Evolutionary conservation across 2,329 filamentous ascomycete genomes (phyloP), one percentile per base, ranked within the genome.

Genomic region (Phyllosticta citriasiana): DNA sequence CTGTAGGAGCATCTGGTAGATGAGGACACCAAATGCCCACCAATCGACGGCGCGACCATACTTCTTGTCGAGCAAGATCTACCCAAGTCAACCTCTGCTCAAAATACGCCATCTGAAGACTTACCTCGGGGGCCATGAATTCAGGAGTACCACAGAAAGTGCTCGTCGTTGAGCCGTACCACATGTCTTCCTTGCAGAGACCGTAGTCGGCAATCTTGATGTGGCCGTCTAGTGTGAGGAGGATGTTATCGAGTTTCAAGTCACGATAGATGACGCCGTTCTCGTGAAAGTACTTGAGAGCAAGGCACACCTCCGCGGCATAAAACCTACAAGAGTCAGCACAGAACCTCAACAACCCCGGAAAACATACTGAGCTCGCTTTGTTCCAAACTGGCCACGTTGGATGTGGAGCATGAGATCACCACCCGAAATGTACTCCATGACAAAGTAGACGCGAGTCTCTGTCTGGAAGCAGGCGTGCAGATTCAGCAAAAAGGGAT

Each of bases 151-250:
- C 94, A 73, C 94, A 99, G 80, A 99, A 99, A 7, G 94, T 99
- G 77, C 92, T 93, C 0, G 94, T 99, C 2, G 89, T 97, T 61
- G 89, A 93, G 53, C 91, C 91, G 72, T 95, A 99, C 92, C 93
- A 99, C 94, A 99, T 99, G 69, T 99, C 92, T 73, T 99, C 94
- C 77, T 99, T 99, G 80, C 95, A 99, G 56, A 99, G 84, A 84
- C 94, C 94, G 73, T 96, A 99, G 82, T 99, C 94, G 59, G 84
- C 94, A 80, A 99, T 91, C 82, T 97, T 97, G 80, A 99, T 96
- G 74, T 99, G 94, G 26, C 94, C 94, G 71, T 99, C 94, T 54
- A 96, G 81, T 1, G 91, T 95, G 70, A 99, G 80, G 55, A 99
- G 82, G 71, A 99, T 99, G 74, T 99, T 90, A 74, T 90, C 87